phyloP scores from a whole-genome alignment of 2,329 filamentous ascomycete species.

The Cytospora mali region DNA sequence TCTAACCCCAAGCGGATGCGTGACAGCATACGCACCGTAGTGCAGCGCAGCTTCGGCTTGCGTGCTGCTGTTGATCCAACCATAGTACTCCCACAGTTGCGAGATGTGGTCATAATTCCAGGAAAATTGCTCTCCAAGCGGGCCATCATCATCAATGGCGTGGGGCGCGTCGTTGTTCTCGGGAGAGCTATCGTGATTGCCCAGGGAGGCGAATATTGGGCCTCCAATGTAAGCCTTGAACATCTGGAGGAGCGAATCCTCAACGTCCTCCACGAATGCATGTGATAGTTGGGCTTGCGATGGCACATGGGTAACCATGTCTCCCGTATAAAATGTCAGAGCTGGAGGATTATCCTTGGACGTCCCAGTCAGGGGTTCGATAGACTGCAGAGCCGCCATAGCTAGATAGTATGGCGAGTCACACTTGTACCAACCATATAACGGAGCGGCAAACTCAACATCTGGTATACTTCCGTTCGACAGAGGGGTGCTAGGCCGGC shows the following conservation, averaged over 20 bases:
- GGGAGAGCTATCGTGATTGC: constrained; percentile 60
- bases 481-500: constrained; percentile 46
- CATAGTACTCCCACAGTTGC: constrained; percentile 57
- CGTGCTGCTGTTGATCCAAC: constrained; percentile 52
- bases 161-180: constrained; percentile 56
- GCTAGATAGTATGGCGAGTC: constrained; percentile 62
- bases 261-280: constrained; percentile 55
- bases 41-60: constrained; percentile 52
- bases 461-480: constrained; percentile 39
- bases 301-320: constrained; percentile 58
- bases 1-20: constrained; percentile 52
- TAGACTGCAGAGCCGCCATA: constrained; percentile 57
- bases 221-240: constrained; percentile 59
- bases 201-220: constrained; percentile 58
- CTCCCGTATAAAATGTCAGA: constrained; percentile 60
- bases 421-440: constrained; percentile 58
- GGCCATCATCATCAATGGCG: constrained; percentile 48
- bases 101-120: constrained; percentile 62
- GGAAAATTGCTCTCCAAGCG: constrained; percentile 55
- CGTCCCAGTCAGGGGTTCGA: constrained; percentile 59
- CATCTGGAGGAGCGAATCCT: constrained; percentile 55
- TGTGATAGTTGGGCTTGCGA: constrained; percentile 51
- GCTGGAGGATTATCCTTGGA: constrained; percentile 48
- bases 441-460: constrained; percentile 51
- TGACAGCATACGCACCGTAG: constrained; percentile 58